Evolutionary conservation across 2,329 filamentous ascomycete genomes (phyloP), one percentile per base, ranked within the genome.

Genomic region (Coniochaeta sp.): DNA sequence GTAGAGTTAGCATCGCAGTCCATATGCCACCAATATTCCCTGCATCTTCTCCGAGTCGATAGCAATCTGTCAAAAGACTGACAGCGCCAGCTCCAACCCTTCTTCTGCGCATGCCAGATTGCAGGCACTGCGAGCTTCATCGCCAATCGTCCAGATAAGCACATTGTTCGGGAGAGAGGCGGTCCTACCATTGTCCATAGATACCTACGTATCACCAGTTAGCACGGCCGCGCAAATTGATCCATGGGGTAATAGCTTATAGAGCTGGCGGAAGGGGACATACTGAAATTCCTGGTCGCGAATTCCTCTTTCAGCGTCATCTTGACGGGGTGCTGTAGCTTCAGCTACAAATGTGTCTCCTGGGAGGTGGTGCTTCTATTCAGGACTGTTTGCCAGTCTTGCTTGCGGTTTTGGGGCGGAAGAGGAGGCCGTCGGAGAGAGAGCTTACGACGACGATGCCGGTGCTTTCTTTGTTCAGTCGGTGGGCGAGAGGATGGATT

Each of bases 251-350:
- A n/a, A n/a, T n/a, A n/a, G n/a, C n/a, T n/a, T n/a, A n/a, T n/a
- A n/a, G n/a, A n/a, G 38, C 26, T n/a, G 26, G 14, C 20, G 20
- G 6, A 3, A 26, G 20, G 24, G 20, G 20, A 73, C 83, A 63
- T 76, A 87, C 84, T 88, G 72, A 88, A 88, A 72, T 88, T 88
- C 64, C 85, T 77, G 55, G 83, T 85, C 66, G 78, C 78, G 66
- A 88, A 86, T 70, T 87, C 84, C 65, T 87, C 84, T 70, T 80
- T 80, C 72, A 87, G 76, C 67, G 82, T 79, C 83, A 87, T 87
- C 57, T 72, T 83, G 76, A 61, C 65, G 63, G 58, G 61, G 53
- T 52, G 49, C 55, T 50, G 48, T 45, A 26, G 32, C 32, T 40
- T 5, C 35, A 20, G 32, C 48, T 50, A 26, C 24, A 48, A 30